Evolutionary conservation across 148 eudicot species (phyloP), one percentile per base, ranked within the genome.

Genomic region (Fallopia convolvulus): DNA sequence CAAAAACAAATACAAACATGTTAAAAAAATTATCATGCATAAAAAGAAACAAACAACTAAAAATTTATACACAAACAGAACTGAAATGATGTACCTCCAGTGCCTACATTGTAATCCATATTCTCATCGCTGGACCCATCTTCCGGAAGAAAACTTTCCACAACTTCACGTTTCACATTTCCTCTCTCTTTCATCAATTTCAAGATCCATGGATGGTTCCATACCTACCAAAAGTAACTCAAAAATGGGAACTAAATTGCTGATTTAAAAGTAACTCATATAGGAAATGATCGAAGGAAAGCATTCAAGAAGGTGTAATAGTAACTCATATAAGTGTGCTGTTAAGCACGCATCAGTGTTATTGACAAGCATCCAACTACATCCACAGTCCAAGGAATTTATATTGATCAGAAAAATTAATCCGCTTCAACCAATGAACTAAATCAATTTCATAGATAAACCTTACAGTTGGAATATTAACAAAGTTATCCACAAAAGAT

Each of bases 141-240:
- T 76, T 90, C 97, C 60, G 84, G 91, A 77, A 86, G 85, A 81
- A 79, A 49, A 76, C 78, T 83, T 71, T 91, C 98, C 47, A 82
- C 83, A 71, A 88, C 92, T 80, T 87, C 99, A 40, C 80, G 85
- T 81, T 88, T 91, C 56, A 76, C 83, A 42, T 77, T 80, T 73
- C 84, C 90, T 83, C 84, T 89, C 39, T 91, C 91, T 89, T 88
- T 91, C 92, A 89, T 90, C 81, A 91, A 60, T 79, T 86, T 91
- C 88, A 95, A 78, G 82, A 95, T 84, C 83, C 99, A 88, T 61
- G 99, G 99, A 83, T 95, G 99, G 82, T 95, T 95, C 89, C 96
- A 95, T 84, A 95, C 93, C 99, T 95, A 46, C 42, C 74, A 23
- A 73, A 36, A 73, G 75, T 12, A 73, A 46, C 32, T 68, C 72